These are phyloP conservation scores for Tuber calosporum DNA, from an alignment of 495 filamentous ascomycete species.

Conservation along the genomic window DNA sequence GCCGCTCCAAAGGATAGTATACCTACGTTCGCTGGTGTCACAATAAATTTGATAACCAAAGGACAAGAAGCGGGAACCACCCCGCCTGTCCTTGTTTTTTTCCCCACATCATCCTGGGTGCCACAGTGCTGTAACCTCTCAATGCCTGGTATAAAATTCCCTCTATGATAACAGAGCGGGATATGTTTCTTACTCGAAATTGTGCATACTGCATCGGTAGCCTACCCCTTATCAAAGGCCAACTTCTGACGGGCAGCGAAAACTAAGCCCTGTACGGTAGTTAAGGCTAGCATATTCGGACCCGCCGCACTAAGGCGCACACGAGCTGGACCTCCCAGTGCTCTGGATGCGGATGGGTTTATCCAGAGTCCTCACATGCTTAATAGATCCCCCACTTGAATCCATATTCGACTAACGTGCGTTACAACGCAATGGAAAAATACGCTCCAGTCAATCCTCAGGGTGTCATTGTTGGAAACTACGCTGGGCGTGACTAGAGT, in stretches of 20 bases:
- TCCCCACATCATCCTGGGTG: neutral
- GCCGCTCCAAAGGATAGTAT: too few species aligned
- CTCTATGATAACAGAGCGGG: neutral
- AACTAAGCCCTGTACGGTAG: neutral
- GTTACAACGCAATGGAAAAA: neutral
- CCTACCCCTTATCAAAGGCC: neutral
- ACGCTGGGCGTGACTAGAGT: neutral
- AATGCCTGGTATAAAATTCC: neutral
- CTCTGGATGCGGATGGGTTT: neutral
- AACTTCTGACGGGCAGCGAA: neutral
- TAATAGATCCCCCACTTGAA: neutral
- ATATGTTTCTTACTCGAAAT: neutral
- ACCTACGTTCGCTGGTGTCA: too few species aligned
- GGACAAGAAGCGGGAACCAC: neutral
- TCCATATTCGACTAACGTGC: neutral
- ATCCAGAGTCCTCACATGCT: neutral
- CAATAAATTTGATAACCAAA: too few species aligned
- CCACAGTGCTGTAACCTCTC: neutral
- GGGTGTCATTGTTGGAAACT: neutral
- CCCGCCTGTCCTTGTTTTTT: neutral
- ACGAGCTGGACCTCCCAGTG: neutral
- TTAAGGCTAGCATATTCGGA: neutral
- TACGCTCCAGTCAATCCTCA: neutral
- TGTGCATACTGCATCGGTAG: neutral
- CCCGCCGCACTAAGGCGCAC: neutral